Base-by-base conservation (phyloP, 768 basidiomycete species). In the Leccinum uliginosum region DNA sequence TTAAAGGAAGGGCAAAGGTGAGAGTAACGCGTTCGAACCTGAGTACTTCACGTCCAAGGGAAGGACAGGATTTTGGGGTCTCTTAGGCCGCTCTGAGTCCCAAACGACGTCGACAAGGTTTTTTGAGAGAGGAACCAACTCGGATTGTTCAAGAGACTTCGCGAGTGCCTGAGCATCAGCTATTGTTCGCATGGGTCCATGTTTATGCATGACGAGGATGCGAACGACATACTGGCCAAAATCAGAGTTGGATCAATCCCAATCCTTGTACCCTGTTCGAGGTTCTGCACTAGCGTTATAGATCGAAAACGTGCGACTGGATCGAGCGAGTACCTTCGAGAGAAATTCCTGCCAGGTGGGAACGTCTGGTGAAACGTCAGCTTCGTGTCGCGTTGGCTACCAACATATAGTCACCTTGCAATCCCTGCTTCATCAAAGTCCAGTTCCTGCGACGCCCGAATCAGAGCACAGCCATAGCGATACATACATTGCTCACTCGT, bases 301-400 rank as follows among this genome's bases (percentile, higher is more conserved):
- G 8, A 5, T 11, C 1, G 30, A 53, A 50, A 1, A 24, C 24
- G 14, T 6, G 27, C 8, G 23, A 24, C 1, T 17, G 38, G 15
- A 30, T 23, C 3, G 38, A 47, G 15, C 27, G 29, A 65, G 32
- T 58, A 84, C 91, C 79, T 91, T 87, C 49, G 79, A 75, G 32
- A 95, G 72, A 70, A 89, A 93, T 4, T 92, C 89, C 65, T 94
- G 89, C 93, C 93, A 95, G 3, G 86, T 87, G 3, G 92, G 91
- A 12, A 94, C 89, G 64, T 91, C 92, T 91, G 50, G 44, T 5
- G 43, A 23, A 43, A 34, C 24, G 45, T 73, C 53, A 68, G 65
- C 19, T 4, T 19, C 23, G 10, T 11, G 12, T 26, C 23, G 64
- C 48, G 61, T 17, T 6, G 53, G 49, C 29, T 50, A 46, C 59